These are phyloP conservation scores for Petrea volubilis DNA, from an alignment of 257 asterid genomes.

Conservation along the genomic window DNA sequence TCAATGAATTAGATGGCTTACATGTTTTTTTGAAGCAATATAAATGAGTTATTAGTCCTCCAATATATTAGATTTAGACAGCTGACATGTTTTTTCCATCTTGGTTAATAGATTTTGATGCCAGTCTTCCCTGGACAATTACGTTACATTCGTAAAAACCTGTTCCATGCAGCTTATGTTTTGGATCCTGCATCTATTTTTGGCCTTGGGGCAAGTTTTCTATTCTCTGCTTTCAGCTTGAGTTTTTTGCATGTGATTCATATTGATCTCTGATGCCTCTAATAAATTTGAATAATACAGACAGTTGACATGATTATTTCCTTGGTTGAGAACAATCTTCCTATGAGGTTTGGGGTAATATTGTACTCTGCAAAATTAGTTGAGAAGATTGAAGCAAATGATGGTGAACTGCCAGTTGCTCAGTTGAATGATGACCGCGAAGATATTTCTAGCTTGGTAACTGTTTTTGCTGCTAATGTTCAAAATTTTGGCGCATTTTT, in stretches of 20 bases:
- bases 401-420: slow-evolving; percentile 62
- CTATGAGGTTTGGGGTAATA: slow-evolving; percentile 93
- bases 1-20: slow-evolving; percentile 21
- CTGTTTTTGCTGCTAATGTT: slow-evolving; percentile 12
- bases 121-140: slow-evolving; percentile 99
- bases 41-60: slow-evolving; percentile 67
- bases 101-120: slow-evolving; percentile 76
- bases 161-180: slow-evolving; percentile 89
- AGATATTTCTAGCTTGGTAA: slow-evolving; percentile 90
- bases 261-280: slow-evolving; percentile 28
- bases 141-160: slow-evolving; percentile 93
- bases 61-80: slow-evolving; percentile 11
- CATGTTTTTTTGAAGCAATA: slow-evolving; percentile 51
- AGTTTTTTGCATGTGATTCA: slow-evolving; percentile 20
- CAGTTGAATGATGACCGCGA: slow-evolving; percentile 50
- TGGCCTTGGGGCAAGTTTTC: slow-evolving; percentile 83
- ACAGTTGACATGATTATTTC: slow-evolving; percentile 70
- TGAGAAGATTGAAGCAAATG: slow-evolving; percentile 67
- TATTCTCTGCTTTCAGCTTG: neutral
- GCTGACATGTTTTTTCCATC: slow-evolving; percentile 29
- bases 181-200: slow-evolving; percentile 86
- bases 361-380: slow-evolving; percentile 73
- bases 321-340: slow-evolving; percentile 81
- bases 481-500: neutral
- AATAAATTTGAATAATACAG: slow-evolving; percentile 53